Conservation (phyloP, 352 stramenopile genomes). For the Phytophthora fragariae region DNA sequence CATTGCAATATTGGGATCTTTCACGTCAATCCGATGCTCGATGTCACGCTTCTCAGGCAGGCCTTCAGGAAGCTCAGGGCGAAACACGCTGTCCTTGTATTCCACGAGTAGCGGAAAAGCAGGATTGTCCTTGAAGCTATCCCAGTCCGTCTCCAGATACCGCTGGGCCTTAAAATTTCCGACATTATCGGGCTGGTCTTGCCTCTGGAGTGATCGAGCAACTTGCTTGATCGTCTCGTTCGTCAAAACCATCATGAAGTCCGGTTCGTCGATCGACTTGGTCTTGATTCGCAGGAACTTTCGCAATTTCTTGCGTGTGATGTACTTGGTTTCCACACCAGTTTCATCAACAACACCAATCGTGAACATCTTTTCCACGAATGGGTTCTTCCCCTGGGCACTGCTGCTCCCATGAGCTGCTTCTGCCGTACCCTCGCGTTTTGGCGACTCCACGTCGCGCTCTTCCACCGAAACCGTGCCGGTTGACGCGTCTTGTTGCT, state of each 20-base stretch:
- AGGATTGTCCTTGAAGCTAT: not conserved
- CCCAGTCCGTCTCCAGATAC: not conserved
- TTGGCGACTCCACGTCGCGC: too few species aligned
- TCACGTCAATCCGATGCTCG: not conserved
- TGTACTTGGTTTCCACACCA: conserved; percentile 11
- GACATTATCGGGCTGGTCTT: not conserved
- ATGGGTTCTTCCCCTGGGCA: too few species aligned
- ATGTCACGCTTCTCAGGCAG: conserved; percentile 14
- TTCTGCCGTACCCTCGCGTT: too few species aligned
- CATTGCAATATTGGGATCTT: not conserved
- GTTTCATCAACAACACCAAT: conserved; percentile 1
- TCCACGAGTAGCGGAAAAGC: not conserved
- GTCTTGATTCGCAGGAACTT: conserved; percentile 23
- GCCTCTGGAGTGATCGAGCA: too few species aligned
- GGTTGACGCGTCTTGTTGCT: too few species aligned
- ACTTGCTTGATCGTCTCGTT: not conserved
- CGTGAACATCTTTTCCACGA: too few species aligned
- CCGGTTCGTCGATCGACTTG: conserved; percentile 7
- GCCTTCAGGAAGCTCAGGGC: conserved; percentile 7
- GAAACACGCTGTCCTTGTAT: conserved; percentile 15
- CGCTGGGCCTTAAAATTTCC: not conserved
- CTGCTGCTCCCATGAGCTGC: too few species aligned
- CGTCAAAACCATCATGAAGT: not conserved
- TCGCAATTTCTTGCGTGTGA: conserved; percentile 7
- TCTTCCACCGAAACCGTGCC: too few species aligned